A percentile compares a stretch with the other conserved stretches of the same genome.
phyloP scores from a whole-genome alignment of 768 basidiomycete species.

The Boletus rufocinnamomeus region DNA sequence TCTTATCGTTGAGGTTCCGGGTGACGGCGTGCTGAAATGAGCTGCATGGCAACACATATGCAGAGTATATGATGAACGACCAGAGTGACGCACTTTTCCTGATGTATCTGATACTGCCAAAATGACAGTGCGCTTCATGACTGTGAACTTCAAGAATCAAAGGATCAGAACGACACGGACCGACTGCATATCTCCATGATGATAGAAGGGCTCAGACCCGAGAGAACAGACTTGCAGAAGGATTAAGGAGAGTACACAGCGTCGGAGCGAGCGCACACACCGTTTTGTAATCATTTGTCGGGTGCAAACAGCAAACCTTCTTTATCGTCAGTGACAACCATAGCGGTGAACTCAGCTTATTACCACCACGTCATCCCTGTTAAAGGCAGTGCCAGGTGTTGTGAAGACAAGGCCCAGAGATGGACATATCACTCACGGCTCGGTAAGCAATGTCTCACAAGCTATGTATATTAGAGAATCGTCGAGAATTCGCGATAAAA shows the following conservation, averaged over 20 bases:
- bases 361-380: slow-evolving; percentile 60
- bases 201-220: slow-evolving; percentile 72
- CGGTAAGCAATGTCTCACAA: slow-evolving; percentile 76
- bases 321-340: slow-evolving; percentile 5
- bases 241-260: slow-evolving; percentile 6
- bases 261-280: slow-evolving; percentile 47
- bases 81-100: slow-evolving; percentile 61
- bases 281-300: slow-evolving; percentile 90
- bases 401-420: neutral
- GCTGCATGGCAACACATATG: slow-evolving; percentile 13
- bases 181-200: slow-evolving; percentile 84
- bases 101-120: slow-evolving; percentile 89
- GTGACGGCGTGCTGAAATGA: slow-evolving; percentile 85
- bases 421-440: slow-evolving; percentile 57
- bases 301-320: slow-evolving; percentile 80
- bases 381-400: neutral
- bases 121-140: slow-evolving; percentile 72
- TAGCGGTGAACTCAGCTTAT: slow-evolving; percentile 13
- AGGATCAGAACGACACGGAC: slow-evolving; percentile 36
- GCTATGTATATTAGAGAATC: slow-evolving; percentile 43
- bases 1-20: slow-evolving; percentile 80
- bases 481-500: neutral
- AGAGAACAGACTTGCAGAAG: slow-evolving; percentile 70
- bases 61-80: neutral
- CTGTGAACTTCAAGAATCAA: slow-evolving; percentile 5